A percentile compares a stretch with the other conserved stretches of the same genome.
Conservation (phyloP, 805 yeast species). For the Candida lessepsii region DNA sequence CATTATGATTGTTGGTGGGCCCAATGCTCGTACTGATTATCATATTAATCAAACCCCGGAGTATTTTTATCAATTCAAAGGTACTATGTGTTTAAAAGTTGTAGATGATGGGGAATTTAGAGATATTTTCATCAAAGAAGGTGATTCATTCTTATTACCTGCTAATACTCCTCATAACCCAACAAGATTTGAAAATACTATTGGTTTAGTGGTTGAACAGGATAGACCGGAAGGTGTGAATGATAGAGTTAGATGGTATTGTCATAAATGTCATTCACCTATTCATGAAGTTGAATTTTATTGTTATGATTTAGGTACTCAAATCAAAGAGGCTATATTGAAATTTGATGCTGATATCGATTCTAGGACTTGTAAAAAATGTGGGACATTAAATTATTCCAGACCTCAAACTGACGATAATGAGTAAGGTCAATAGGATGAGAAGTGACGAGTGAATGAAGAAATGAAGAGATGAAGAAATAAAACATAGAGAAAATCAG, state of each 20-base stretch:
- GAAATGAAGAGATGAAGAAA: not conserved
- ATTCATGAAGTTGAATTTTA: slow-evolving; percentile 71
- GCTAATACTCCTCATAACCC: slow-evolving; percentile 88
- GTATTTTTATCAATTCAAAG: slow-evolving; percentile 86
- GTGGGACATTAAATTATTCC: slow-evolving; percentile 74
- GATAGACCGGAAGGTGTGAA: slow-evolving; percentile 72
- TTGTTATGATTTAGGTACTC: slow-evolving; percentile 82
- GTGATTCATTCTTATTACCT: slow-evolving; percentile 86
- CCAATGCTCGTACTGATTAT: slow-evolving; percentile 90
- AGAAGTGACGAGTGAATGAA: not conserved
- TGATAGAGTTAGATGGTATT: slow-evolving; percentile 87
- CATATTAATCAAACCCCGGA: slow-evolving; percentile 95
- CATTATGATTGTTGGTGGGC: slow-evolving; percentile 95
- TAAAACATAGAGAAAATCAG: no score
- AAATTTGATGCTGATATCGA: slow-evolving; percentile 61
- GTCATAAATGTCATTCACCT: slow-evolving; percentile 61
- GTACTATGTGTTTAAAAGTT: slow-evolving; percentile 78
- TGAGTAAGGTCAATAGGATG: no score
- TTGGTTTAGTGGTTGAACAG: slow-evolving; percentile 90
- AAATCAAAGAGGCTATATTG: slow-evolving; percentile 78
- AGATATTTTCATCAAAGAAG: slow-evolving; percentile 75
- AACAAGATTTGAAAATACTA: slow-evolving; percentile 78
- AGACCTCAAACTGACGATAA: slow-evolving; percentile 40
- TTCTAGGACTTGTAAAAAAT: slow-evolving; percentile 68
- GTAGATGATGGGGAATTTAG: slow-evolving; percentile 69